Percentiles rank a stretch among this genome's conserved stretches.
Conservation (phyloP, 2,329 filamentous ascomycete species). For the Seiridium cupressi region DNA sequence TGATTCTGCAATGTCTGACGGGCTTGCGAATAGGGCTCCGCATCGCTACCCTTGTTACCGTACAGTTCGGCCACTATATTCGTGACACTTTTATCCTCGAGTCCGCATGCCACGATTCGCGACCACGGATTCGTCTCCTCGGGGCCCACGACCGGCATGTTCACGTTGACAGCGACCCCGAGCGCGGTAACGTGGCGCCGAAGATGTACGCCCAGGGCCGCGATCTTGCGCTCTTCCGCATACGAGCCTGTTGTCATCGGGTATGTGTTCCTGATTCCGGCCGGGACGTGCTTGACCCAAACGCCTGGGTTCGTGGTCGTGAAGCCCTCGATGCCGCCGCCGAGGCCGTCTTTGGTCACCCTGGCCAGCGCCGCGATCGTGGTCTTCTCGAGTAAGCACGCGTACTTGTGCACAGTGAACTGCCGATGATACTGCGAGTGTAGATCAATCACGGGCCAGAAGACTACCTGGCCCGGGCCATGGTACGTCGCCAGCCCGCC, state of each 20-base stretch:
- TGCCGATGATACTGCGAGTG: constrained; percentile 51
- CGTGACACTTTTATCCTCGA: constrained; percentile 78
- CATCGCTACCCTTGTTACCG: neutral
- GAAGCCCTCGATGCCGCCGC: constrained; percentile 60
- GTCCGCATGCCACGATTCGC: constrained; percentile 85
- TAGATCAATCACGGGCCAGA: constrained; percentile 91
- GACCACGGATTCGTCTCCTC: constrained; percentile 49
- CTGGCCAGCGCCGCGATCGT: constrained; percentile 64
- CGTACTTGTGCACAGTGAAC: constrained; percentile 73
- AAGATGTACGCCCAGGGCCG: constrained; percentile 89
- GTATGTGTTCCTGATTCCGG: constrained; percentile 7
- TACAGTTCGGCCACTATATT: constrained; percentile 60
- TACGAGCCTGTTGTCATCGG: too few relatives aligned
- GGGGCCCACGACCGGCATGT: constrained; percentile 49
- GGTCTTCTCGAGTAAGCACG: constrained; percentile 72
- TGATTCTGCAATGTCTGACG: neutral
- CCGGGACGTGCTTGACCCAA: constrained; percentile 55
- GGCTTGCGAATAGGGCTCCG: neutral
- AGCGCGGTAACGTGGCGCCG: constrained; percentile 79
- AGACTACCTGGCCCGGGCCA: constrained; percentile 85
- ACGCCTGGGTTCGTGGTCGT: constrained; percentile 80
- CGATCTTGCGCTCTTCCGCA: constrained; percentile 67
- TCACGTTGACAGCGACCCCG: constrained; percentile 79
- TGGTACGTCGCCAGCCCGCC: constrained; percentile 95
- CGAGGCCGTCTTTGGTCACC: neutral